Base-by-base conservation (phyloP, 345 rosid species). In the Hibiscus syriacus region DNA sequence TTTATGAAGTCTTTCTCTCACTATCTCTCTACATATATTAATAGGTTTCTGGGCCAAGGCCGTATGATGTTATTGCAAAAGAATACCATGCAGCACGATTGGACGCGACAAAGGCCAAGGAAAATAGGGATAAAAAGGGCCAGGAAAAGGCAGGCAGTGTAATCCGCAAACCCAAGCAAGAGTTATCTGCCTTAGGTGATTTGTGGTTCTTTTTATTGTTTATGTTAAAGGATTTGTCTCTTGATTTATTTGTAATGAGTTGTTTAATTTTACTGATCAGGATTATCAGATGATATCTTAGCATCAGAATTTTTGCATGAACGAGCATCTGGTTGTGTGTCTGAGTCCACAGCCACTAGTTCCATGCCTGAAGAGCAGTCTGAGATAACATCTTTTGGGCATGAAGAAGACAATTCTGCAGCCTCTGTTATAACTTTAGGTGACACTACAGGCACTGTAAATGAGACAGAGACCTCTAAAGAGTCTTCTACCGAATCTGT, bases 81-180 rank as follows among this genome's bases (percentile, higher is more conserved):
- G 98, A 88, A 66, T 92, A 87, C 77, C 80, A 55, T 50, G 82
- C 66, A 56, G 97, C 89, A 36, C 82, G 98, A 38, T 71, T 72
- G 55, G 90, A 92, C 66, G 98, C 97, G 74, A 55, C 83, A 72
- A 79, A 78, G 74, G 93, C 98, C 70, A 92, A 92, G 82, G 89
- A 80, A 57, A 83, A 76, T 48, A 71, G 80, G 66, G 93, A 92
- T 79, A 90, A 86, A 77, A 82, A 73, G 56, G 80, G 85, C 48
- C 92, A 90, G 81, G 91, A 82, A 69, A 80, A 71, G 74, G 90
- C 93, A 26, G 90, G 97, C 72, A 68, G 69, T 60, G 74, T 73
- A 25, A 88, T 92, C 72, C 85, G 86, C 72, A 80, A 84, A 80
- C 89, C 90, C 75, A 92, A 92, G 87, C 93, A 86, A 76, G 97